Evolutionary conservation across 306 rosid species (phyloP).

Genomic region (Carpinus viminea): DNA sequence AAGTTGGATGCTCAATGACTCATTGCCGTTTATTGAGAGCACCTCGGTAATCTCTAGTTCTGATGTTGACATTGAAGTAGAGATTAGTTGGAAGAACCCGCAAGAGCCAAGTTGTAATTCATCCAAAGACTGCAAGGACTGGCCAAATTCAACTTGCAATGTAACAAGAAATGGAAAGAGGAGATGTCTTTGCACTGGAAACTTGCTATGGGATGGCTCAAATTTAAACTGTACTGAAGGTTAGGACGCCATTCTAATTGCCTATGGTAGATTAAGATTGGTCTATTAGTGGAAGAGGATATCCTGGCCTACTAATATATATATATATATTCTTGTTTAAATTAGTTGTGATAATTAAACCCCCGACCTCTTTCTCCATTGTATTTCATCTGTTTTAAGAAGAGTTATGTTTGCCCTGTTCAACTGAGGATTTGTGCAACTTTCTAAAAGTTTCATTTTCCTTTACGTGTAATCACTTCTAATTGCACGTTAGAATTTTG

Average conservation of each 20-base stretch:
- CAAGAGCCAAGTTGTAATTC: constrained; percentile 31
- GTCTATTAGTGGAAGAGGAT: too few relatives aligned
- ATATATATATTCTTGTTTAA: too few relatives aligned
- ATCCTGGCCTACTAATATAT: too few relatives aligned
- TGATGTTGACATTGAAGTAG: too few relatives aligned
- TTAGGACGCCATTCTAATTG: background rate
- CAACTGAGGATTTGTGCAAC: background rate
- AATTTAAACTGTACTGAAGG: constrained; percentile 25
- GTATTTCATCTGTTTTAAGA: too few relatives aligned
- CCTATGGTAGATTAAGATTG: background rate
- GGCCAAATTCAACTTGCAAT: constrained; percentile 42
- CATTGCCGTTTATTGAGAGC: constrained; percentile 2
- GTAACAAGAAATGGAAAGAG: background rate
- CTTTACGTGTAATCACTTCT: background rate
- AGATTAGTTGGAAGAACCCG: constrained; percentile 26
- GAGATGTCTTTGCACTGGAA: constrained; percentile 38
- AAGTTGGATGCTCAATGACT: background rate
- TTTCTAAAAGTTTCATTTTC: background rate
- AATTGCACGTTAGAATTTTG: background rate
- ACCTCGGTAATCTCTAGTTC: too few relatives aligned
- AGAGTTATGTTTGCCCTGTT: background rate
- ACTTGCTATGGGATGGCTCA: constrained; percentile 26
- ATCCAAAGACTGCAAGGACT: constrained; percentile 20
- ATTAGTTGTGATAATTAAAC: too few relatives aligned
- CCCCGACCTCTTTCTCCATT: too few relatives aligned